Evolutionary conservation across 768 basidiomycete species (phyloP), one percentile per base, ranked within the genome.

Genomic region (Mycena belliarum): DNA sequence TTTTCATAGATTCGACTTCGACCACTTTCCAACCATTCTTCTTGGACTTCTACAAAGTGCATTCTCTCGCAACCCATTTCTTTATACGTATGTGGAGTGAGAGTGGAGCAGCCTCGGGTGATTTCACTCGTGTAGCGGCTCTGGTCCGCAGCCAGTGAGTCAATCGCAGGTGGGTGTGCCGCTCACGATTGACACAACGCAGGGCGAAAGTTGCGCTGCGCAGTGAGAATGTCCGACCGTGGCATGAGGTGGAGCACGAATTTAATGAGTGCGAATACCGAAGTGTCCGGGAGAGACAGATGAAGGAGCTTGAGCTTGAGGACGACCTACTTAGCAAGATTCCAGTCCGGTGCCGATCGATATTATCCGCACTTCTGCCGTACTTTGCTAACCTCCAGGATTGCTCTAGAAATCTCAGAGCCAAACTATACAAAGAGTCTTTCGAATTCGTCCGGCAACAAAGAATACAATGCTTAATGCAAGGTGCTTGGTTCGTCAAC

Each of bases 21-120:
- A 89, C 89, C 3, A 82, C 85, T 2, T 93, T 91, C 70, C 87
- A 91, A 60, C 93, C 93, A 0, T 93, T 93, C 74, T 90, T 95
- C 73, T 79, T 95, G 61, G 90, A 91, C 64, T 91, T 95, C 67
- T 80, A 82, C 68, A 86, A 81, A 61, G 87, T 93, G 6, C 94
- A 97, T 70, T 76, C 81, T 11, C 75, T 94, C n/a, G 89, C 89
- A 6, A 85, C 87, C 4, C 83, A 83, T 44, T 95, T 95, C 76
- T 95, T 95, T 73, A 74, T 93, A n/a, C 83, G 91, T 32, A 93
- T 96, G 85, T 96, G 92, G 93, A 83, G 80, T 64, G 94, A 96
- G 69, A 91, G 89, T 65, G 87, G 88, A 14, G 89, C 94, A 1
- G 85, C 88, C 4, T 66, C 71, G 14, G 85, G 78, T 20, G 94